phyloP scores from a whole-genome alignment of 176 grass and related monocot genomes.

The Guadua angustifolia region DNA sequence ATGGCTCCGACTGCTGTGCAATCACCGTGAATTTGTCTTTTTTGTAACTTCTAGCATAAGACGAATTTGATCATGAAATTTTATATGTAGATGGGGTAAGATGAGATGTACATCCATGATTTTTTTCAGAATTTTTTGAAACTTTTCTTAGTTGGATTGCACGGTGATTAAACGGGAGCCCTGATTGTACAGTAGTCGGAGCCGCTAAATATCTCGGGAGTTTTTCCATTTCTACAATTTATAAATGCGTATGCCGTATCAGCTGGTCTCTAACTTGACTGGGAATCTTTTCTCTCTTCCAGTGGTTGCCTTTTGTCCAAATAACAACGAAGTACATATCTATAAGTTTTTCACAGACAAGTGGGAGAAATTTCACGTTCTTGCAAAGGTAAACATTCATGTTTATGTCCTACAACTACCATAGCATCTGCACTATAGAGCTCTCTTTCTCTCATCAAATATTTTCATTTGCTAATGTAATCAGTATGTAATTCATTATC shows the following conservation, averaged over 20 bases:
- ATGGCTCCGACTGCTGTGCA: too few species aligned
- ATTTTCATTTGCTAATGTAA: neutral
- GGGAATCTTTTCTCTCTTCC: slow-evolving; percentile 38
- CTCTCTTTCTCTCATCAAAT: neutral
- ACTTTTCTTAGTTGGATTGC: too few species aligned
- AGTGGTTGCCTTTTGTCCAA: slow-evolving; percentile 99
- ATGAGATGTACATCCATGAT: too few species aligned
- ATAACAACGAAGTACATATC: slow-evolving; percentile 92
- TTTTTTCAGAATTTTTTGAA: too few species aligned
- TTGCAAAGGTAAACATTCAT: slow-evolving; percentile 71
- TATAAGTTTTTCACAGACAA: slow-evolving; percentile 86
- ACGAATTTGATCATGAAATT: too few species aligned
- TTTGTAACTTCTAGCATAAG: too few species aligned
- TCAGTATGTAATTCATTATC: neutral
- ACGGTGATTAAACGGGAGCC: too few species aligned
- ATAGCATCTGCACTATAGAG: neutral
- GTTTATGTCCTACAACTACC: slow-evolving; percentile 8
- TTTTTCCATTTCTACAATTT: slow-evolving; percentile 8
- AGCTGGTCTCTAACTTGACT: slow-evolving; percentile 7
- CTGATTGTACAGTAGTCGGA: too few species aligned
- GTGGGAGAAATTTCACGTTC: slow-evolving; percentile 96
- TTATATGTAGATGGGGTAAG: too few species aligned
- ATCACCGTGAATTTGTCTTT: too few species aligned
- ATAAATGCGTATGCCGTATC: neutral
- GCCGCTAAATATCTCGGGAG: neutral